Evolutionary conservation across 768 basidiomycete species (phyloP).

Genomic region (Clathrus columnatus): DNA sequence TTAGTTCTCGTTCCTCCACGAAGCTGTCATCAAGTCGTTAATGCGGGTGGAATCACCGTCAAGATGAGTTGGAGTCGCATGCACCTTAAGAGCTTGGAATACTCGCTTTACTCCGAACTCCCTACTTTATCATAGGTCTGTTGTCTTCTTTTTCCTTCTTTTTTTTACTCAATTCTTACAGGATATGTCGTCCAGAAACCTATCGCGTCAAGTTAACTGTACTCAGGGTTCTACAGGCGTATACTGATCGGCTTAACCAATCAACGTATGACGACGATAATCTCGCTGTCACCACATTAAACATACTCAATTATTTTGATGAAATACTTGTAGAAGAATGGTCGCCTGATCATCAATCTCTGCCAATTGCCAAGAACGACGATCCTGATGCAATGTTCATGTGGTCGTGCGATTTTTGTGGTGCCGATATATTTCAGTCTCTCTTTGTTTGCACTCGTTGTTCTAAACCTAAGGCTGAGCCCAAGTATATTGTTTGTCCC

Average conservation of each 20-base stretch:
- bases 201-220: constrained; percentile 67
- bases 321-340: constrained; percentile 45
- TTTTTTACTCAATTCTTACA: constrained; percentile 22
- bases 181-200: constrained; percentile 72
- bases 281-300: constrained; percentile 8
- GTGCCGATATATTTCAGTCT: constrained; percentile 71
- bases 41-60: constrained; percentile 69
- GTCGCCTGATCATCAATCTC: constrained; percentile 10
- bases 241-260: constrained; percentile 16
- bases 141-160: not conserved
- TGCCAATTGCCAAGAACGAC: constrained; percentile 15
- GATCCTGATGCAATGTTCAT: constrained; percentile 13
- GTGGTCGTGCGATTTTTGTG: constrained; percentile 68
- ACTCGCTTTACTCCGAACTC: constrained; percentile 63
- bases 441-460: constrained; percentile 65
- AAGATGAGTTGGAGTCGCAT: constrained; percentile 86
- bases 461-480: constrained; percentile 14
- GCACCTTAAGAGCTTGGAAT: constrained; percentile 51
- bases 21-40: constrained; percentile 79
- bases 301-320: constrained; percentile 40
- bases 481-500: constrained; percentile 41
- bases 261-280: not conserved
- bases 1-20: constrained; percentile 73
- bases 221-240: constrained; percentile 41
- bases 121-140: constrained; percentile 73